Evolutionary conservation across 1,284 basidiomycete genomes (phyloP).

Genomic region (Tilletia indica): DNA sequence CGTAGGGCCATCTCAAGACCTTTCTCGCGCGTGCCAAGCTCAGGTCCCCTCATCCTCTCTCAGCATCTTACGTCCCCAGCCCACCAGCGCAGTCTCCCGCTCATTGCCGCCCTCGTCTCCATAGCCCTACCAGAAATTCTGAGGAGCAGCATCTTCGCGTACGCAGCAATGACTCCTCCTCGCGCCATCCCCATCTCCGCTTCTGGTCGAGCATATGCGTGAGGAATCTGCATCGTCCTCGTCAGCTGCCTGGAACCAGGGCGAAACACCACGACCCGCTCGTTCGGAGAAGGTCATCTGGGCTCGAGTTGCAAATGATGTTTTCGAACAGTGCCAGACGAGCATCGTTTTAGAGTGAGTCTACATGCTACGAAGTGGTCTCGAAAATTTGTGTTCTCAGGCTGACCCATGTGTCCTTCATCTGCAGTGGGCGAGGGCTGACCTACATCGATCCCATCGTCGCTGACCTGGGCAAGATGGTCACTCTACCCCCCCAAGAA

Average conservation of each 20-base stretch:
- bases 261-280: background rate
- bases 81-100: slow-evolving; percentile 1
- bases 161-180: too few species aligned
- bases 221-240: too few species aligned
- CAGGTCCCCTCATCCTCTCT: slow-evolving; percentile 4
- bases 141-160: too few species aligned
- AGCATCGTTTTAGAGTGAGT: slow-evolving; percentile 13
- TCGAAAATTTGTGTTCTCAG: background rate
- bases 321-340: background rate
- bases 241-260: too few species aligned
- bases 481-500: slow-evolving; percentile 31
- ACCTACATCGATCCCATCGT: slow-evolving; percentile 26
- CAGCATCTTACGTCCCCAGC: slow-evolving; percentile 6
- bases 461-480: slow-evolving; percentile 34
- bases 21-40: slow-evolving; percentile 4
- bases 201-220: too few species aligned
- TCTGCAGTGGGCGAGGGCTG: slow-evolving; percentile 9
- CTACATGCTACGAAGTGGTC: background rate
- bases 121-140: too few species aligned
- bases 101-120: too few species aligned
- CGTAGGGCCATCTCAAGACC: background rate
- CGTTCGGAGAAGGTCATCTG: background rate
- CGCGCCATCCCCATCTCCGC: too few species aligned
- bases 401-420: background rate
- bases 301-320: background rate